These are phyloP conservation scores for Schoenoplectus triqueter DNA, from an alignment of 202 grass and related monocot species.

Conservation along the genomic window DNA sequence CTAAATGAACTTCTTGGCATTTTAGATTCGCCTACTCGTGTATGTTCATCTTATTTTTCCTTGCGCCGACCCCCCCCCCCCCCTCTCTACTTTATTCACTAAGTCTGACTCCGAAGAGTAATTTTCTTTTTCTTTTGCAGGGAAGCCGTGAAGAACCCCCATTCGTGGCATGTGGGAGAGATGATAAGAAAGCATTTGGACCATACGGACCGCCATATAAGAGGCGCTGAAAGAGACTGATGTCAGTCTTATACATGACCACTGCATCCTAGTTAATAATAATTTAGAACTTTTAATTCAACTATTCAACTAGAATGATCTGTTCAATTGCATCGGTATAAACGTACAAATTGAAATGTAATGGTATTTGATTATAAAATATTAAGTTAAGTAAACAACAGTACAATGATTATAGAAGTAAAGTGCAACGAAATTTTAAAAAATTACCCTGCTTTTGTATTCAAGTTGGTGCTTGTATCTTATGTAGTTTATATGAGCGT, in stretches of 20 bases:
- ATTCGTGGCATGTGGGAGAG: slow-evolving; percentile 11
- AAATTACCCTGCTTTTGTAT: no score
- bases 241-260: neutral
- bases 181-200: slow-evolving; percentile 5
- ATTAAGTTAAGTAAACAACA: no score
- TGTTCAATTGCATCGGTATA: no score
- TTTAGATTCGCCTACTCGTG: neutral
- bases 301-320: no score
- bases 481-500: no score
- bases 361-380: neutral
- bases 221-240: neutral
- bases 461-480: no score
- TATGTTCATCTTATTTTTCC: neutral
- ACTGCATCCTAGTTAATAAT: no score
- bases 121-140: neutral
- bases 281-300: no score
- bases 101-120: neutral
- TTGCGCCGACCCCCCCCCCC: neutral
- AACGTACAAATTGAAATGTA: neutral
- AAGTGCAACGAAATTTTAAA: no score
- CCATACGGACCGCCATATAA: neutral
- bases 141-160: neutral
- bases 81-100: neutral
- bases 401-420: no score
- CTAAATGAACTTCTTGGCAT: neutral